Conservation (phyloP, 768 basidiomycete genomes). For the Coprinopsis cinerea region DNA sequence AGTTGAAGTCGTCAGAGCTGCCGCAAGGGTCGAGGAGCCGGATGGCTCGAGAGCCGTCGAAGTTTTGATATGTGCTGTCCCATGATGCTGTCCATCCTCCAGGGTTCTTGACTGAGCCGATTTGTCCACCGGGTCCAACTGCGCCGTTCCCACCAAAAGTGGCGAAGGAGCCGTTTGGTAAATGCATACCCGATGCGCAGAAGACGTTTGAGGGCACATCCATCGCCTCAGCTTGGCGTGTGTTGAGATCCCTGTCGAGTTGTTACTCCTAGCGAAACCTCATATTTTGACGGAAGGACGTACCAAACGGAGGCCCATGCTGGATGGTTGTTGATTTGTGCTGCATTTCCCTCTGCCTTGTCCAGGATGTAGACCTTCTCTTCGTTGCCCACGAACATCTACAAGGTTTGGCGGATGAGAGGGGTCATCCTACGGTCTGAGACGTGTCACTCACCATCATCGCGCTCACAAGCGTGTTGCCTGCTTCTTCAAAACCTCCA, state of each 20-base stretch:
- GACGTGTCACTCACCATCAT: slow-evolving; percentile 17
- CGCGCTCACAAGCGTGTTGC: slow-evolving; percentile 11
- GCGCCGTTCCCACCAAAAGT: slow-evolving; percentile 79
- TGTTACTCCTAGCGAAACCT: neutral
- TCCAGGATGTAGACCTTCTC: slow-evolving; percentile 86
- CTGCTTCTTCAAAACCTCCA: slow-evolving; percentile 12
- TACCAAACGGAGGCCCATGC: slow-evolving; percentile 75
- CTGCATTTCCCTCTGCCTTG: slow-evolving; percentile 77
- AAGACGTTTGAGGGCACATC: slow-evolving; percentile 70
- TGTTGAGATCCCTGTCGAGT: slow-evolving; percentile 49
- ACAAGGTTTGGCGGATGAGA: slow-evolving; percentile 4
- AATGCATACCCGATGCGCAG: slow-evolving; percentile 80
- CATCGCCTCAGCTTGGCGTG: slow-evolving; percentile 59
- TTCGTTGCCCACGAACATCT: slow-evolving; percentile 78
- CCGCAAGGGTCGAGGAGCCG: slow-evolving; percentile 78
- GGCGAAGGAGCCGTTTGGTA: slow-evolving; percentile 71
- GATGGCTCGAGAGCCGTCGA: slow-evolving; percentile 74
- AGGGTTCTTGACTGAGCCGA: slow-evolving; percentile 44
- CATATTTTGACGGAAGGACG: slow-evolving; percentile 5
- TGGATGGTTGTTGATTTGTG: slow-evolving; percentile 60
- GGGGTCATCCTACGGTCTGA: neutral
- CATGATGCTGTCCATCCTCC: slow-evolving; percentile 41
- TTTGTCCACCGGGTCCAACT: slow-evolving; percentile 56
- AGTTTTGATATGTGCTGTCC: slow-evolving; percentile 70
- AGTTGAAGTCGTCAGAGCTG: slow-evolving; percentile 38